Base-by-base conservation (phyloP, 1,284 basidiomycete species). In the Meira miltonrushii region DNA sequence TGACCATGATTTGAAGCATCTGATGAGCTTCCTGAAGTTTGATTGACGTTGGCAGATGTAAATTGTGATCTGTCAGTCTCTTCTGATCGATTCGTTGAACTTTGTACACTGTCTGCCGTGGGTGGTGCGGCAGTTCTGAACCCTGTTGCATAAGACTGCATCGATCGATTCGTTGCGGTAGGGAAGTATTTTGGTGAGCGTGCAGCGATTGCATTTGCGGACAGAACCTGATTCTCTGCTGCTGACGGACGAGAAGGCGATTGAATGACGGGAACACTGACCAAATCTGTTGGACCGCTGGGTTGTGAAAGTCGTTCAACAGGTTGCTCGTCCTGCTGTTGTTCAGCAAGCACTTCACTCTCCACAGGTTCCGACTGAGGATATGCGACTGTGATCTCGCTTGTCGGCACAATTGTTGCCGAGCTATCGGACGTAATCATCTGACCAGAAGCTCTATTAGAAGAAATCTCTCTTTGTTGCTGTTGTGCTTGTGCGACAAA, bases 101-200 rank as follows among this genome's bases (percentile, higher is more conserved):
- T 33, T 8, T 33, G 28, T 33, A 33, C 28, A 53, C 51, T 19
- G 12, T 17, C 23, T 53, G 51, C 7, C 8, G 37, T 39, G 38
- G 28, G n/a, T 13, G 53, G 28, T 13, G 53, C n/a, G 28, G 28
- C 28, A 33, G 3, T 33, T 9, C 39, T 56, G 44, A 62, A 62
- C 9, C 58, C 58, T 15, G 21, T 39, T 1, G 70, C 68, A 33
- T 71, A 71, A 51, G 54, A 41, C 25, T 63, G 57, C 60, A 64
- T 60, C 9, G 61, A 60, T 0, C 38, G 49, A 15, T 60, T 60
- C 7, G 68, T 51, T 10, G 65, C 59, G 9, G 55, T 62, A 2
- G 67, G 69, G 38, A 71, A 73, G 56, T 73, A 71, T 59, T 60
- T 65, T 28, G 60, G 66, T 2, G 65, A 67, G n/a, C 71, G 62